These are phyloP conservation scores for Russula sp. DNA, from an alignment of 768 basidiomycete genomes.

Conservation along the genomic window DNA sequence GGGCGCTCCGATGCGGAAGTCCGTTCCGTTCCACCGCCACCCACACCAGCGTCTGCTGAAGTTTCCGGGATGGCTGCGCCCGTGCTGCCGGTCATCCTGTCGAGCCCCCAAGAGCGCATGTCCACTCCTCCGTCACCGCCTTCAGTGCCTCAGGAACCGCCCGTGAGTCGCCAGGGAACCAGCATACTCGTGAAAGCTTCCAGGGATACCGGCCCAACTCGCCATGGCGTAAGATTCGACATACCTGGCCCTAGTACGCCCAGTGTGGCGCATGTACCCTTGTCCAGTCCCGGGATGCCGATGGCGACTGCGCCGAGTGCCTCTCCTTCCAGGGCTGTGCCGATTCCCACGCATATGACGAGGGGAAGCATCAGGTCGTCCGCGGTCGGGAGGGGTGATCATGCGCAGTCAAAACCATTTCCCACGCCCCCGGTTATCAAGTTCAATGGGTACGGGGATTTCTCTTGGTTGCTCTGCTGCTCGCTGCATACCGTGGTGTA, in stretches of 20 bases:
- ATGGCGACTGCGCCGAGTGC: not conserved
- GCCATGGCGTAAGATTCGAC: not conserved
- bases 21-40: no score
- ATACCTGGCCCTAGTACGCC: not conserved
- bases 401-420: not conserved
- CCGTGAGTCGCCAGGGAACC: not conserved
- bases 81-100: not conserved
- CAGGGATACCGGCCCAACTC: not conserved
- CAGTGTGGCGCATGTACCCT: no score
- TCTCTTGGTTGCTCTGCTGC: constrained; percentile 58
- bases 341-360: no score
- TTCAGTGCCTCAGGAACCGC: not conserved
- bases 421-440: constrained; percentile 28
- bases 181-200: no score
- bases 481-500: constrained; percentile 62
- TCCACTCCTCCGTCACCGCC: not conserved
- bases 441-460: constrained; percentile 39
- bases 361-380: no score
- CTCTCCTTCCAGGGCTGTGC: not conserved
- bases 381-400: no score
- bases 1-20: no score
- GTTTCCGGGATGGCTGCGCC: not conserved
- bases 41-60: not conserved
- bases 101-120: not conserved
- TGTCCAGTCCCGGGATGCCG: not conserved